Conservation (phyloP, 2,329 filamentous ascomycete species). For the Shiraia sp. region DNA sequence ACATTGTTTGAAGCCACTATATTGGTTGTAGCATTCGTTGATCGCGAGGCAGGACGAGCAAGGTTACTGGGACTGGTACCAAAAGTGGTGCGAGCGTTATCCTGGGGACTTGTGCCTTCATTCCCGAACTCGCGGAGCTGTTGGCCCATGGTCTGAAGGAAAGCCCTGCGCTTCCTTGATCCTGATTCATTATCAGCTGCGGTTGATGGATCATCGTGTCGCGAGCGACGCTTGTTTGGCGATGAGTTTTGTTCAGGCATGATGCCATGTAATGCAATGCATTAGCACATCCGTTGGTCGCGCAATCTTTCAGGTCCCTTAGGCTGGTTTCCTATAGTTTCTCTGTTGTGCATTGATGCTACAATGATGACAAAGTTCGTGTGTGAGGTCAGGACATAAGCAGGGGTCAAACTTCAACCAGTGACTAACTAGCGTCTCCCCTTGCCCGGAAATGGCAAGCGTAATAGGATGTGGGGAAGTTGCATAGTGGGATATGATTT, state of each 20-base stretch:
- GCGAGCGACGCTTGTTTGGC: constrained; percentile 20
- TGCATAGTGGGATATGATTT: too few species aligned
- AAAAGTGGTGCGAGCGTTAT: constrained; percentile 20
- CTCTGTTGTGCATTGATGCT: too few species aligned
- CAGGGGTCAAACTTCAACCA: too few species aligned
- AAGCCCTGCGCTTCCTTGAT: constrained; percentile 24
- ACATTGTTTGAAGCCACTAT: constrained; percentile 3
- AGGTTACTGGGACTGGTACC: constrained; percentile 16
- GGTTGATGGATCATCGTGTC: constrained; percentile 7
- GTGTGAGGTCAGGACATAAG: too few species aligned
- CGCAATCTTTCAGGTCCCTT: too few species aligned
- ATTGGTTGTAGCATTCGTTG: constrained; percentile 3
- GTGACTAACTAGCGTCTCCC: too few species aligned
- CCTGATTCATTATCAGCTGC: constrained; percentile 4
- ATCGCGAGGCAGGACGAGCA: constrained; percentile 10
- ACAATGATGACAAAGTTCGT: too few species aligned
- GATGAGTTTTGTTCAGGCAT: constrained; percentile 19
- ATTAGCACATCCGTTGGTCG: too few species aligned
- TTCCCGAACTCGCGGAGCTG: constrained; percentile 29
- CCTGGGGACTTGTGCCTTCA: constrained; percentile 24
- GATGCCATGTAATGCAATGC: not conserved
- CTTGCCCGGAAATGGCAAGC: too few species aligned
- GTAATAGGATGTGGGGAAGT: too few species aligned
- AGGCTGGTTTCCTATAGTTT: not conserved
- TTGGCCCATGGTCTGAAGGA: constrained; percentile 30